Conservation (phyloP, 1,284 basidiomycete genomes). For the Ustilago sp. region DNA sequence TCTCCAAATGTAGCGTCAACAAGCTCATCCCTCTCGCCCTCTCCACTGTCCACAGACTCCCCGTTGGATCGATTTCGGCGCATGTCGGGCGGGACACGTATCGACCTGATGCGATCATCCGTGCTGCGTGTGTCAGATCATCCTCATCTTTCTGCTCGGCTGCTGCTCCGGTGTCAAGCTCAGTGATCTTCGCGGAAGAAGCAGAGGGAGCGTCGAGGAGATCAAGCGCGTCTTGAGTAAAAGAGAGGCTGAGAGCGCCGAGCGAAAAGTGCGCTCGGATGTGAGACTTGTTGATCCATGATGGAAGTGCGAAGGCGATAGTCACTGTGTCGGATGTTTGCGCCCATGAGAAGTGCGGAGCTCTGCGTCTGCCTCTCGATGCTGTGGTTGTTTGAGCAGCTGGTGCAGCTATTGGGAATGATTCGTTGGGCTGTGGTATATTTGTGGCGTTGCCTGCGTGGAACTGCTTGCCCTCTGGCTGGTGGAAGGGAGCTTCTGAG, state of each 20-base stretch:
- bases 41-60: slow-evolving; percentile 61
- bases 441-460: background rate
- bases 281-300: slow-evolving; percentile 69
- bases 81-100: slow-evolving; percentile 56
- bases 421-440: background rate
- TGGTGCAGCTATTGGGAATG: slow-evolving; percentile 63
- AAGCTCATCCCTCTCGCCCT: slow-evolving; percentile 23
- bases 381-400: background rate
- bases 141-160: slow-evolving; percentile 13
- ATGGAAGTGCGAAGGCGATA: slow-evolving; percentile 82
- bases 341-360: slow-evolving; percentile 81
- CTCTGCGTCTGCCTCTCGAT: slow-evolving; percentile 21
- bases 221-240: slow-evolving; percentile 71
- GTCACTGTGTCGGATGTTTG: slow-evolving; percentile 86
- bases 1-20: slow-evolving; percentile 62
- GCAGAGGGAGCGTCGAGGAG: slow-evolving; percentile 7
- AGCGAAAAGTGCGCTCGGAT: slow-evolving; percentile 74
- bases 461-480: background rate
- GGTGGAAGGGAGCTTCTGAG: slow-evolving; percentile 31
- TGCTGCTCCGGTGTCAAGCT: slow-evolving; percentile 71
- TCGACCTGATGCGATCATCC: slow-evolving; percentile 36
- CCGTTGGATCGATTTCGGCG: slow-evolving; percentile 54
- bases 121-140: slow-evolving; percentile 29
- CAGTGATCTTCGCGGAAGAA: slow-evolving; percentile 73
- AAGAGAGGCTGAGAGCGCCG: slow-evolving; percentile 77